Evolutionary conservation across 2,329 filamentous ascomycete genomes (phyloP), one percentile per base, ranked within the genome.

Genomic region (Pyrenophora tritici-repentis): DNA sequence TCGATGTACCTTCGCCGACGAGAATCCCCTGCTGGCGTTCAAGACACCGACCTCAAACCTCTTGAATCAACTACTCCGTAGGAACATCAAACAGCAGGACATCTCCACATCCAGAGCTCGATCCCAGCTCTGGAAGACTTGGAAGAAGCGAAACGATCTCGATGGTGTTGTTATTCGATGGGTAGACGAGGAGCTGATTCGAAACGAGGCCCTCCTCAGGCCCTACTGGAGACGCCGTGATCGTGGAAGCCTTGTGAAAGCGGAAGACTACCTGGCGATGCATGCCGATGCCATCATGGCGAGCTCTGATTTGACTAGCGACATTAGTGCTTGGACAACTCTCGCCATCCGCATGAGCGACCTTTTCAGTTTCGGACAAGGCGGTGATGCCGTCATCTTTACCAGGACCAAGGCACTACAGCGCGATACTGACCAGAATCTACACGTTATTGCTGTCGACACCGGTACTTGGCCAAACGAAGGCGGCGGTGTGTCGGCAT

Each of bases 1-100:
- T 1, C 67, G 66, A 18, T 72, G 70, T 51, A 69, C 63, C 24
- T 75, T 74, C 52, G 62, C 77, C 7, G 72, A 78, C 55, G 81
- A 83, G 56, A 81, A 83, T 48, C 80, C 80, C 9, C 73, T 83
- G 3, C 66, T 81, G 22, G 75, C 73, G 18, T 82, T 80, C 59
- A 74, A 75, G 51, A 65, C 71, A 5, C 56, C 68, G 4, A 67
- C 67, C 3, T 70, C 68, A 1, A 70, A 62, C 49, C 66, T 73
- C 24, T 31, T 73, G 37, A 63, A 62, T 48, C 59, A 66, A 54
- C 50, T 73, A 9, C 63, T 78, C 16, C 65, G 75, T 1, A 65
- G 67, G 22, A 75, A 77, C 48, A 69, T 72, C 37, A 75, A 74
- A 50, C 65, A 65, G 26, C 66, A 73, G 34, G 69, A 73, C 31